Evolutionary conservation across 305 asterid species (phyloP).

Genomic region (Fraxinus dipetala): DNA sequence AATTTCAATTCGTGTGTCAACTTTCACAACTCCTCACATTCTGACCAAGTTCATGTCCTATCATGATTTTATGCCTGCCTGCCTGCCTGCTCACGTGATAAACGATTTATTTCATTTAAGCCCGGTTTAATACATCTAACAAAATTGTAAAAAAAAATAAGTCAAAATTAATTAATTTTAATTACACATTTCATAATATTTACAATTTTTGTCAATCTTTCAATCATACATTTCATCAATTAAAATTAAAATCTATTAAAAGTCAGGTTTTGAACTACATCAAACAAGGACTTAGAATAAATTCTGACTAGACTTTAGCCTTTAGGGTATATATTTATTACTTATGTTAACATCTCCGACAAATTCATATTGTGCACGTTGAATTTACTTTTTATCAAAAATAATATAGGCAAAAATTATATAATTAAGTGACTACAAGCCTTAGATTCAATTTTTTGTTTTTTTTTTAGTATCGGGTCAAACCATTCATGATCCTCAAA

Average conservation of each 20-base stretch:
- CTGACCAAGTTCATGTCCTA: neutral
- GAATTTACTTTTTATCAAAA: too few species aligned
- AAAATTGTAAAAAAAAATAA: too few species aligned
- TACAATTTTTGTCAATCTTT: too few species aligned
- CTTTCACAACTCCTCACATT: neutral
- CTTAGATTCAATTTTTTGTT: neutral
- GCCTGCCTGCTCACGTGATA: too few species aligned
- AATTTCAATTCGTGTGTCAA: neutral
- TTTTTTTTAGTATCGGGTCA: neutral
- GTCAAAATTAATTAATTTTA: neutral
- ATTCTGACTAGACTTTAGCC: neutral
- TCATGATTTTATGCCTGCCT: neutral
- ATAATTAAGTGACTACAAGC: neutral
- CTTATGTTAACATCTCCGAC: neutral
- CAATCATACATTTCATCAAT: too few species aligned
- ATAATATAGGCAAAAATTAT: neutral
- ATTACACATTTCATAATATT: neutral
- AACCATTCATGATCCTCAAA: neutral
- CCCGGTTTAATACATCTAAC: neutral
- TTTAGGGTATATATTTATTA: neutral
- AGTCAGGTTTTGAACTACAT: neutral
- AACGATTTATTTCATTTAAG: neutral
- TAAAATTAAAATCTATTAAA: too few species aligned
- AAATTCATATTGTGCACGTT: neutral
- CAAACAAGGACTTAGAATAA: neutral